Percentiles rank a stretch among this genome's conserved stretches.
phyloP scores from a whole-genome alignment of 2,329 filamentous ascomycete species.

The Trichoderma cornu-damae region DNA sequence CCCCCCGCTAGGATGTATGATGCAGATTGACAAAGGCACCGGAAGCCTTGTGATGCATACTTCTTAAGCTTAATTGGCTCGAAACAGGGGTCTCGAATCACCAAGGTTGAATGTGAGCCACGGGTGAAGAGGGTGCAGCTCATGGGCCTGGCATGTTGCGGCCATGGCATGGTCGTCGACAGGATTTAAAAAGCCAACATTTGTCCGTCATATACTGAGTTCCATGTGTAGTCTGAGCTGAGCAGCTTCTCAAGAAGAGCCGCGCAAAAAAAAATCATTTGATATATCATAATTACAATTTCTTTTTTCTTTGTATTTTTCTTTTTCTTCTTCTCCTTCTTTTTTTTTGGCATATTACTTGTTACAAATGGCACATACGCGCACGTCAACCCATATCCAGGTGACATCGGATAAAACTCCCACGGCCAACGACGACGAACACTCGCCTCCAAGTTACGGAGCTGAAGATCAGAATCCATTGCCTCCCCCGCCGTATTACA shows the following conservation, averaged over 20 bases:
- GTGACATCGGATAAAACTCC: neutral
- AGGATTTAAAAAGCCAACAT: constrained; percentile 8
- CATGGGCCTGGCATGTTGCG: neutral
- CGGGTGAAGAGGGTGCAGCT: neutral
- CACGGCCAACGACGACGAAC: neutral
- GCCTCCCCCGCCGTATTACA: constrained; percentile 3
- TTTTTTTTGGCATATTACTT: neutral
- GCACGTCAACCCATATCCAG: neutral
- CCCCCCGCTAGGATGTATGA: neutral
- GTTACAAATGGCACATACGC: neutral
- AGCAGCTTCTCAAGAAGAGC: neutral
- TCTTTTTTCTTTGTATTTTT: neutral
- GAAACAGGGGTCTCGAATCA: neutral
- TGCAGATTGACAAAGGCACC: neutral
- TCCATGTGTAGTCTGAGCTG: neutral
- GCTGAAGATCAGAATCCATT: neutral
- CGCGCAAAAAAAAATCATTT: neutral
- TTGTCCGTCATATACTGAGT: neutral
- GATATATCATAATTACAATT: neutral
- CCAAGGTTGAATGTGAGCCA: neutral
- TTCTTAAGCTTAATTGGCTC: constrained; percentile 5
- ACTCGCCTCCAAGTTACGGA: neutral
- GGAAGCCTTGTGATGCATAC: constrained; percentile 3
- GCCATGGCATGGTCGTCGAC: neutral
- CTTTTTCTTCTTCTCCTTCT: neutral